Evolutionary conservation across 352 stramenopile genomes (phyloP).

Genomic region (Globisporangium iwayamae): DNA sequence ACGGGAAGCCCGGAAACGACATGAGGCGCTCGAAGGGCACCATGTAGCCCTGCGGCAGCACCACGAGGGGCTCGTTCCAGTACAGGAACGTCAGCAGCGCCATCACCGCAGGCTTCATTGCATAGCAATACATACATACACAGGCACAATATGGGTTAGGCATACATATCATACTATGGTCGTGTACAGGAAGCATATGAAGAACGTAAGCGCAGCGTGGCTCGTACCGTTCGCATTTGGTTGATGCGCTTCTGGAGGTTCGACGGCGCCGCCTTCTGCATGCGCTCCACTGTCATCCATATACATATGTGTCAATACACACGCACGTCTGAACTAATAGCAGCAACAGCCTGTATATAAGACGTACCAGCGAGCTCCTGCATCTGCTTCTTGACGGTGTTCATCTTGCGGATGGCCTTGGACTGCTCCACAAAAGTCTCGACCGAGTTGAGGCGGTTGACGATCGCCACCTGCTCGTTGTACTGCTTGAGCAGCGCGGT

Average conservation of each 20-base stretch:
- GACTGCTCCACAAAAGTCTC: slow-evolving; percentile 88
- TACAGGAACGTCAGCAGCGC: slow-evolving; percentile 54
- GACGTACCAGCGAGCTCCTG: slow-evolving; percentile 67
- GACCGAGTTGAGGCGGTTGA: slow-evolving; percentile 83
- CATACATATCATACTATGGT: background rate
- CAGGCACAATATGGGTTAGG: slow-evolving; percentile 2
- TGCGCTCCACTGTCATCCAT: slow-evolving; percentile 50
- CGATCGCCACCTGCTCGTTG: slow-evolving; percentile 74
- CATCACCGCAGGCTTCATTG: slow-evolving; percentile 51
- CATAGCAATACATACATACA: background rate
- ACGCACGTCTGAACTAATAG: background rate
- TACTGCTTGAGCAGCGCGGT: slow-evolving; percentile 56
- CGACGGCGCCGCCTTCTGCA: slow-evolving; percentile 61
- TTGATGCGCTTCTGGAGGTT: slow-evolving; percentile 73
- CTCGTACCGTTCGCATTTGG: slow-evolving; percentile 62
- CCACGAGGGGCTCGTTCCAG: slow-evolving; percentile 72
- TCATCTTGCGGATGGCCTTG: slow-evolving; percentile 85
- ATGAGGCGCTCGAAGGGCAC: slow-evolving; percentile 74
- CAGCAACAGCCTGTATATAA: background rate
- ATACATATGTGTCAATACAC: background rate
- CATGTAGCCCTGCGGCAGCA: slow-evolving; percentile 74
- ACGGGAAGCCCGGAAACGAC: slow-evolving; percentile 70
- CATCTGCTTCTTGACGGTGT: slow-evolving; percentile 81
- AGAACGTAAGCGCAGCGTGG: background rate
- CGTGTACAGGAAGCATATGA: background rate